A percentile compares a stretch with the other conserved stretches of the same genome.
Evolutionary conservation across 768 basidiomycete species (phyloP).

Genomic region (Hericium alpestre): DNA sequence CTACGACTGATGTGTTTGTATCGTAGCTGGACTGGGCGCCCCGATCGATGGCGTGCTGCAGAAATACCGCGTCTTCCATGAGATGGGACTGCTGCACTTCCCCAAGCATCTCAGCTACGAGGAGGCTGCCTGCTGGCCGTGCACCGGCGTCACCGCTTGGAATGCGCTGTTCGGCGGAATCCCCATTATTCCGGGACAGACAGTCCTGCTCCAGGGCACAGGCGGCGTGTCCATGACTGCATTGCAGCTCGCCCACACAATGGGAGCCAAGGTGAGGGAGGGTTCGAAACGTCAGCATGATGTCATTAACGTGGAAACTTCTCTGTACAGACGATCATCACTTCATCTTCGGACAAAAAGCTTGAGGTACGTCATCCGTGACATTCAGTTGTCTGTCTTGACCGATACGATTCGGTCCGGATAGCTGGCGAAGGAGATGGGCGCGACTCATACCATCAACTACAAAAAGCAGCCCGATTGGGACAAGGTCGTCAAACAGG

Average conservation of each 20-base stretch:
- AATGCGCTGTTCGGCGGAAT: constrained; percentile 40
- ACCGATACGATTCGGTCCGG: neutral
- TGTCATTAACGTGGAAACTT: too few species aligned
- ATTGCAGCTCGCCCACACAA: constrained; percentile 49
- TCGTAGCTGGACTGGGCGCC: constrained; percentile 30
- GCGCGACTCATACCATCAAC: constrained; percentile 50
- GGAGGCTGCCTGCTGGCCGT: constrained; percentile 58
- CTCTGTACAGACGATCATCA: constrained; percentile 37
- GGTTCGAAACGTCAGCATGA: too few species aligned
- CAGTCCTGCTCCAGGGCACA: constrained; percentile 44
- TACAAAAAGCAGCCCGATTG: constrained; percentile 49
- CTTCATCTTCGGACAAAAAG: constrained; percentile 59
- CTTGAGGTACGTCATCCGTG: constrained; percentile 21
- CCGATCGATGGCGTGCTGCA: constrained; percentile 41
- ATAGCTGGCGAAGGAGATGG: constrained; percentile 36
- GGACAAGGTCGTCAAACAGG: constrained; percentile 24
- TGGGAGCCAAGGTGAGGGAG: constrained; percentile 31
- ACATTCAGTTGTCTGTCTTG: too few species aligned
- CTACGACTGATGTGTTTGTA: neutral
- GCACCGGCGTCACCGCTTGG: constrained; percentile 54
- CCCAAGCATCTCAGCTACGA: constrained; percentile 52
- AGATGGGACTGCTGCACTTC: constrained; percentile 29
- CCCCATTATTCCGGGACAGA: constrained; percentile 48
- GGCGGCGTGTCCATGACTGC: constrained; percentile 53
- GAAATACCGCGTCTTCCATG: constrained; percentile 42